phyloP scores from a whole-genome alignment of 768 basidiomycete genomes.

The Xerocomellus amylosporus region DNA sequence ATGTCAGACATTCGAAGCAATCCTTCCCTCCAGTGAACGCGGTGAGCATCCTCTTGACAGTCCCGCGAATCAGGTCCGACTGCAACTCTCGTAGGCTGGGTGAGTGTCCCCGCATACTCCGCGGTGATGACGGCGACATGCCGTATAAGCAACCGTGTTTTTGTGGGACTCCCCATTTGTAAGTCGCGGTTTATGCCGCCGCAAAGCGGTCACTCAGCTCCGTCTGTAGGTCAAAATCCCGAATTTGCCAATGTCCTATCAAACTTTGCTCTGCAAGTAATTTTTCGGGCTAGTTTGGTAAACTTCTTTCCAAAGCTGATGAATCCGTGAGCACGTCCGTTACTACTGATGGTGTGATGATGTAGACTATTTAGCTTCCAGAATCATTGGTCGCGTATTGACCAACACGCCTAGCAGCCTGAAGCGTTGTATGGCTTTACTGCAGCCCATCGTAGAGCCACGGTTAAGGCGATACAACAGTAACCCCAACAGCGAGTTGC shows the following conservation, averaged over 20 bases:
- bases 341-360: constrained; percentile 6
- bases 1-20: constrained; percentile 28
- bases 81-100: constrained; percentile 27
- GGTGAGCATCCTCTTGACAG: constrained; percentile 16
- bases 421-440: constrained; percentile 27
- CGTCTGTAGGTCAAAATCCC: constrained; percentile 33
- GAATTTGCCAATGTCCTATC: constrained; percentile 35
- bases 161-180: constrained; percentile 41
- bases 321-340: constrained; percentile 30
- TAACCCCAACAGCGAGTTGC: constrained; percentile 17
- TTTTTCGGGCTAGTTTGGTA: constrained; percentile 31
- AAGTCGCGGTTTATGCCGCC: constrained; percentile 9
- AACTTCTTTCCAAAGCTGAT: constrained; percentile 34
- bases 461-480: constrained; percentile 30
- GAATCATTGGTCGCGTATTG: constrained; percentile 33
- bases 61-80: constrained; percentile 12
- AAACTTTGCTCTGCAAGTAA: constrained; percentile 36
- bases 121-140: constrained; percentile 33
- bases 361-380: constrained; percentile 17
- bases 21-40: constrained; percentile 19
- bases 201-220: constrained; percentile 7
- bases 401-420: constrained; percentile 34
- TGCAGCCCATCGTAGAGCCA: constrained; percentile 34
- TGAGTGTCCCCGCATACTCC: constrained; percentile 25
- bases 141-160: constrained; percentile 41